phyloP scores from a whole-genome alignment of 495 filamentous ascomycete genomes.

The Penicillium antarcticum region DNA sequence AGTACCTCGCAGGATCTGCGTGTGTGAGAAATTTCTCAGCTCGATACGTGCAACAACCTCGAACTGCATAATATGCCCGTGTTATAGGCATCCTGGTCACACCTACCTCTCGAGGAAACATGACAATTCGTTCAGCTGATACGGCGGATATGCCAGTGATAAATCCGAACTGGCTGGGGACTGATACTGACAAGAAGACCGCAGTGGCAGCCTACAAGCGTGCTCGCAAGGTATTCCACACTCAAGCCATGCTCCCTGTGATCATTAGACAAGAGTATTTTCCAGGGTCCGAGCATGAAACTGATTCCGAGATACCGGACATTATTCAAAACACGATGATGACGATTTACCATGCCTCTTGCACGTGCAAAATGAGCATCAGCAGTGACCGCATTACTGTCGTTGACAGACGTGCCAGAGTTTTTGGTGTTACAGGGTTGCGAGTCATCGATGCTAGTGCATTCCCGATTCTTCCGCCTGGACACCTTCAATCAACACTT shows the following conservation, averaged over 20 bases:
- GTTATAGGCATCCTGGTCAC: conserved; percentile 40
- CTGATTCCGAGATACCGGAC: conserved; percentile 50
- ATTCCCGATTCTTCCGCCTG: conserved; percentile 55
- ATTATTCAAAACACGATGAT: conserved; percentile 37
- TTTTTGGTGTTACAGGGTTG: conserved; percentile 49
- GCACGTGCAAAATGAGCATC: conserved; percentile 51
- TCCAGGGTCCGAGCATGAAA: conserved; percentile 46
- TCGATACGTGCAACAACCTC: conserved; percentile 31
- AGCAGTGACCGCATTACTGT: conserved; percentile 47
- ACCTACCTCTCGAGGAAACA: conserved; percentile 50
- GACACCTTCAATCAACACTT: conserved; percentile 51
- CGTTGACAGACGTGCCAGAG: conserved; percentile 47
- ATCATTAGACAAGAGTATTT: conserved; percentile 43
- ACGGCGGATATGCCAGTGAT: conserved; percentile 49
- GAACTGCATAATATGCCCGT: conserved; percentile 45
- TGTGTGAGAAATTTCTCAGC: conserved; percentile 42
- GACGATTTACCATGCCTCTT: conserved; percentile 53
- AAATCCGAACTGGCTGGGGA: conserved; percentile 52
- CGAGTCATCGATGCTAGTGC: conserved; percentile 59
- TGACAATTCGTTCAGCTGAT: conserved; percentile 45
- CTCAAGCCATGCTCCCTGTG: conserved; percentile 31
- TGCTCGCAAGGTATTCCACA: conserved; percentile 35
- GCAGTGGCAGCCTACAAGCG: conserved; percentile 52
- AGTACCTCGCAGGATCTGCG: conserved; percentile 35
- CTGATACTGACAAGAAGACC: conserved; percentile 51